Evolutionary conservation across 495 filamentous ascomycete species (phyloP), one percentile per base, ranked within the genome.

Genomic region (Acidomyces sp.): DNA sequence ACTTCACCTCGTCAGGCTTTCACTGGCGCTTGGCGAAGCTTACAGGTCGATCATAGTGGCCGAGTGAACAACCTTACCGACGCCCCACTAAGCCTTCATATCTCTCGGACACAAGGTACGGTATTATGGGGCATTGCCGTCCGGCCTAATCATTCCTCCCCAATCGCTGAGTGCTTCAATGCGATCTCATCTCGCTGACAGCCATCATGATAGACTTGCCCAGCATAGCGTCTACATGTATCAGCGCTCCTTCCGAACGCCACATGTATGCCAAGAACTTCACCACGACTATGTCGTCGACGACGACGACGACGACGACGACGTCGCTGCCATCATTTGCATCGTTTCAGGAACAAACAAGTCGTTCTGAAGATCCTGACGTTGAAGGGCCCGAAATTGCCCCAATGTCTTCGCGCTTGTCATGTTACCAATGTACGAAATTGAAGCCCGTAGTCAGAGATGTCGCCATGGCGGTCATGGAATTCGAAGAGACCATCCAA

Each of bases 251-350:
- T n/a, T n/a, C n/a, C n/a, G n/a, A n/a, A n/a, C n/a, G n/a, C n/a
- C n/a, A n/a, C n/a, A 35, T 35, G 33, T 16, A 35, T 9, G 20
- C 6, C 21, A 27, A 24, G 10, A 27, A 24, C 28, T 15, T 15
- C 28, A 41, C 19, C 10, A 12, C n/a, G 4, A 41, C 7, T 29
- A 23, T 29, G 16, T 18, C 26, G 17, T 15, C 13, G n/a, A 12
- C 15, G 28, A 37, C 23, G 6, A 5, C 33, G 10, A 29, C 32
- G 9, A 16, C 29, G 20, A 13, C 20, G 3, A 4, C 41, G 21
- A 45, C 41, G 10, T 49, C 45, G 24, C 35, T 49, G 24, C 46
- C 46, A 15, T 49, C 46, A 9, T 49, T 49, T 29, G 46, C 46
- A n/a, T 6, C 34, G 1, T 45, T 49, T 23, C 27, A 39, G 13